Percentiles rank a stretch among this genome's conserved stretches.
phyloP scores from a whole-genome alignment of 2,329 filamentous ascomycete species.

The Ophiostoma ulmi region DNA sequence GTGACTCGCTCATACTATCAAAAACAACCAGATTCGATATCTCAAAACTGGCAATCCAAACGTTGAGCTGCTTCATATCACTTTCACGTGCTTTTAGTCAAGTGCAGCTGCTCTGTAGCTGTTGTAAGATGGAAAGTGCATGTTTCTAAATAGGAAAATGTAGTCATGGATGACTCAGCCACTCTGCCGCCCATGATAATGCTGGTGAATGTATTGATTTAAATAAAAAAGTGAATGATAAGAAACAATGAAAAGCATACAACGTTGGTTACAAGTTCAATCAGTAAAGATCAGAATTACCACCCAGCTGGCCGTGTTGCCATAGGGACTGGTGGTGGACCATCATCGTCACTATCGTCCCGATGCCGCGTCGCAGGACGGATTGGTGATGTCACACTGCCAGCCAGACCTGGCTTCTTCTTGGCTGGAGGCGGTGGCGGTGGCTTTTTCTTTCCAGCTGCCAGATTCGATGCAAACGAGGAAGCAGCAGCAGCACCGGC shows the following conservation, averaged over 20 bases:
- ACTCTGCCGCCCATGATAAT: background rate
- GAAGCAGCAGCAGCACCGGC: background rate
- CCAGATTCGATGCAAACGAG: slow-evolving; percentile 19
- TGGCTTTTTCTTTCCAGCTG: slow-evolving; percentile 49
- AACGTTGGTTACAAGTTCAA: background rate
- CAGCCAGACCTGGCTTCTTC: slow-evolving; percentile 44
- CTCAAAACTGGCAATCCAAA: background rate
- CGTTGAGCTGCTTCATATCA: background rate
- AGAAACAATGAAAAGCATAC: background rate
- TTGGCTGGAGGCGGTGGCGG: slow-evolving; percentile 48
- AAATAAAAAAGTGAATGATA: background rate
- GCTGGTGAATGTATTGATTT: background rate
- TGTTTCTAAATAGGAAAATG: background rate
- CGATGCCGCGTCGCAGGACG: slow-evolving; percentile 22
- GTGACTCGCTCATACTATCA: too few species aligned
- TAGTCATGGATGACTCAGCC: background rate
- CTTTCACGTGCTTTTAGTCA: slow-evolving; percentile 3
- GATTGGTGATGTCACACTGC: slow-evolving; percentile 17
- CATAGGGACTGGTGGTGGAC: slow-evolving; percentile 50
- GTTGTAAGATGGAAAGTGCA: background rate
- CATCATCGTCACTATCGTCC: slow-evolving; percentile 34
- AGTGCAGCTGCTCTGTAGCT: background rate
- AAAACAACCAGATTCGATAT: background rate
- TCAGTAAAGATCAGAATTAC: slow-evolving; percentile 11
- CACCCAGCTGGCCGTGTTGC: slow-evolving; percentile 42